phyloP scores from a whole-genome alignment of 1,284 basidiomycete genomes.

The Cryptococcus deneoformans region DNA sequence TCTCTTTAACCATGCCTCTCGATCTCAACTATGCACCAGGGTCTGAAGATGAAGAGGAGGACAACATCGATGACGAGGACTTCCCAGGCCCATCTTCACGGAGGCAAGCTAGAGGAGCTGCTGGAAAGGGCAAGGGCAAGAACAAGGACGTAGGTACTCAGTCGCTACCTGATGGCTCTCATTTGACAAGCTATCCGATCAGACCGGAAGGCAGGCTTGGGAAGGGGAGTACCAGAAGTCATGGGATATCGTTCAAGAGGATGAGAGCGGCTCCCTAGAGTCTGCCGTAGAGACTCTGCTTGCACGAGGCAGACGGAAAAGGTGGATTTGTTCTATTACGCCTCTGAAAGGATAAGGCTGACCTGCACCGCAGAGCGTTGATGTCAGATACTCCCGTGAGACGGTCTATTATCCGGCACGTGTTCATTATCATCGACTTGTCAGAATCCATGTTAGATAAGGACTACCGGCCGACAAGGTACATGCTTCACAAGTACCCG shows the following conservation, averaged over 20 bases:
- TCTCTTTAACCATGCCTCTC: slow-evolving; percentile 10
- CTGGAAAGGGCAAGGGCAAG: slow-evolving; percentile 14
- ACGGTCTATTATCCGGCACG: slow-evolving; percentile 92
- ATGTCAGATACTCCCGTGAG: slow-evolving; percentile 76
- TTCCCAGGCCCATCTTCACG: slow-evolving; percentile 22
- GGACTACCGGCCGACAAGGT: slow-evolving; percentile 88
- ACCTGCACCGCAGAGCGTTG: slow-evolving; percentile 53
- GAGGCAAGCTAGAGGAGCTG: slow-evolving; percentile 4
- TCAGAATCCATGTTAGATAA: slow-evolving; percentile 91
- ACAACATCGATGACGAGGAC: slow-evolving; percentile 22
- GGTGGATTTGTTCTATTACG: slow-evolving; percentile 55
- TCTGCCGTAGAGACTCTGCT: slow-evolving; percentile 84
- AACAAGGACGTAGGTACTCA: slow-evolving; percentile 20
- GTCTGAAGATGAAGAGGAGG: slow-evolving; percentile 11
- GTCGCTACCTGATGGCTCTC: no score
- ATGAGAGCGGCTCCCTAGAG: slow-evolving; percentile 87
- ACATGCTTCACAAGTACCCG: slow-evolving; percentile 2
- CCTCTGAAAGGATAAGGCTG: slow-evolving; percentile 2
- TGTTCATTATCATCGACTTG: slow-evolving; percentile 85
- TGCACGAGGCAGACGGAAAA: slow-evolving; percentile 75
- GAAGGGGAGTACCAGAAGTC: slow-evolving; percentile 91
- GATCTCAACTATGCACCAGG: slow-evolving; percentile 17
- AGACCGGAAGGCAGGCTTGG: slow-evolving; percentile 61
- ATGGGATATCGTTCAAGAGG: slow-evolving; percentile 97
- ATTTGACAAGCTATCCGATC: not conserved